These are phyloP conservation scores for Tylopilus intermedius DNA, from an alignment of 768 basidiomycete genomes.

Conservation along the genomic window DNA sequence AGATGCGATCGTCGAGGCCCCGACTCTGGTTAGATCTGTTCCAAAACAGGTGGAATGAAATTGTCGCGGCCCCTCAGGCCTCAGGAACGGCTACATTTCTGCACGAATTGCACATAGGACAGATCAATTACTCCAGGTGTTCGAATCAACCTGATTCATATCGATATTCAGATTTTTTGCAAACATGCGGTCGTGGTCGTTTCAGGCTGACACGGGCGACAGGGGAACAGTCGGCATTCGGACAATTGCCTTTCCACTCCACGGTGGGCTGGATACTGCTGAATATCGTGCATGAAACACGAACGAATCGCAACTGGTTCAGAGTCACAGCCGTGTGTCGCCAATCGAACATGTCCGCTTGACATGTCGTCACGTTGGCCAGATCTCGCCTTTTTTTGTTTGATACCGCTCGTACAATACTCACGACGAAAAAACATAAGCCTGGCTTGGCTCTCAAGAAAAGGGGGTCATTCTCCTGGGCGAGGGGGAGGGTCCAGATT, in stretches of 20 bases:
- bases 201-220: conserved; percentile 12
- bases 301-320: conserved; percentile 9
- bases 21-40: conserved; percentile 13
- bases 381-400: not conserved
- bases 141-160: not conserved
- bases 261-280: conserved; percentile 18
- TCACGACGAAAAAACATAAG: conserved; percentile 10
- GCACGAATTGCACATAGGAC: not conserved
- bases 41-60: conserved; percentile 4
- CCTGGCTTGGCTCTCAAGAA: conserved; percentile 9
- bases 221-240: conserved; percentile 5
- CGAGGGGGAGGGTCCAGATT: not conserved
- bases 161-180: conserved; percentile 3
- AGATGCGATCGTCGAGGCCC: conserved; percentile 17
- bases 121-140: not conserved
- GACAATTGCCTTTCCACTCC: conserved; percentile 8
- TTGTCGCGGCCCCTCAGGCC: not conserved
- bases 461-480: not conserved
- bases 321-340: not conserved
- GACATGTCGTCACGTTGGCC: conserved; percentile 12
- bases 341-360: conserved; percentile 8
- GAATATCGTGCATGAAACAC: conserved; percentile 22
- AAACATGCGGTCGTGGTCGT: conserved; percentile 15
- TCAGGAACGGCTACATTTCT: not conserved
- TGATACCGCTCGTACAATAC: not conserved